These are phyloP conservation scores for Penicillium janthinellum DNA, from an alignment of 2,329 filamentous ascomycete genomes.

Conservation along the genomic window DNA sequence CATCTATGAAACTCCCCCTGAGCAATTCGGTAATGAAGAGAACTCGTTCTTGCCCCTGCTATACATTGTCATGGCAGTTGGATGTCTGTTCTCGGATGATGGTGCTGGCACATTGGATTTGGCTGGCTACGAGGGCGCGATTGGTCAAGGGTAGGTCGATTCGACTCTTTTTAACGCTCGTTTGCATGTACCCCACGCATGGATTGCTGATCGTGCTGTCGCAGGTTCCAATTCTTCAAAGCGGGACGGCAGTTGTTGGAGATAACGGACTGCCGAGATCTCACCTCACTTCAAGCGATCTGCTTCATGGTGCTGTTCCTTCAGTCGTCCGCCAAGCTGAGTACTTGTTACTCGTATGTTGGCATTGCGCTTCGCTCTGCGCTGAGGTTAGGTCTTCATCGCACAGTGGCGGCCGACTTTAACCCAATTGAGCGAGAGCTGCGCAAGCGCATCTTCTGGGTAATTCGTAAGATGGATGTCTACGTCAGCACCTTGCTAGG, in stretches of 20 bases:
- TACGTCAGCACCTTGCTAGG: conserved; percentile 54
- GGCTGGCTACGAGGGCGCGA: conserved; percentile 52
- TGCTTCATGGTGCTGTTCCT: conserved; percentile 80
- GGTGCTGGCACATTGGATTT: conserved; percentile 52
- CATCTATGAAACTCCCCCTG: conserved; percentile 70
- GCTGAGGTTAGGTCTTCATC: conserved; percentile 76
- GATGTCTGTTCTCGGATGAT: conserved; percentile 70
- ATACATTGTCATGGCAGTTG: conserved; percentile 70
- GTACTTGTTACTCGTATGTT: conserved; percentile 77
- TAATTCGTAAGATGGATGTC: conserved; percentile 53
- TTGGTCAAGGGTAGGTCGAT: conserved; percentile 56
- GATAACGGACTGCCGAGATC: conserved; percentile 67
- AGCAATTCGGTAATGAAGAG: conserved; percentile 65
- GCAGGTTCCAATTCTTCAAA: conserved; percentile 73
- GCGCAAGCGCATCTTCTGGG: conserved; percentile 65
- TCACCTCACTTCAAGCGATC: conserved; percentile 72
- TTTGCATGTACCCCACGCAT: too few relatives aligned
- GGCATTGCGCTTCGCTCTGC: conserved; percentile 75
- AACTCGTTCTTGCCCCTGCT: conserved; percentile 70
- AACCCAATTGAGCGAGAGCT: conserved; percentile 74
- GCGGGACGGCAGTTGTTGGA: conserved; percentile 66
- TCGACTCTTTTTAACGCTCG: neutral
- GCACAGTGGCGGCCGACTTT: conserved; percentile 67
- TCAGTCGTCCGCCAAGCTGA: conserved; percentile 76
- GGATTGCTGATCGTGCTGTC: neutral